Evolutionary conservation across 371 early-diverging fungal genomes (phyloP), one percentile per base, ranked within the genome.

Genomic region (Actinomortierella ambigua): DNA sequence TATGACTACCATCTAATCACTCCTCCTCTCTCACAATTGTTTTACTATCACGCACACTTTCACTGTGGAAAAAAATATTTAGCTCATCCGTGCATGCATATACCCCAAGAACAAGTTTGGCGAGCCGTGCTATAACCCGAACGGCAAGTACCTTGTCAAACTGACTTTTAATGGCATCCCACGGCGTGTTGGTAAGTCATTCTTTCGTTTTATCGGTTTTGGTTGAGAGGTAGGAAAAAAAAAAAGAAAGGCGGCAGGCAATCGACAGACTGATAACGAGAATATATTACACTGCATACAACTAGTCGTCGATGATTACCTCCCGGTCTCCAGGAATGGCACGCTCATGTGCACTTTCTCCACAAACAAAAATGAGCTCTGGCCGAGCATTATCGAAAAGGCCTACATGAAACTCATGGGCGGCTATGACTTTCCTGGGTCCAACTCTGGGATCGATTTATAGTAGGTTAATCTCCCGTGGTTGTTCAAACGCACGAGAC

Each of bases 361-460:
- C 4, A 84, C 82, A 13, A 84, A 83, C 55, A 83, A 87, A 56
- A 85, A 88, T 55, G 94, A 94, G 68, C 64, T 95, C 17, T 95
- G 95, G 90, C 85, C 93, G 2, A 91, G 92, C 58, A 87, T 96
- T 22, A 83, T 95, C 24, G 96, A 96, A 69, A 96, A 96, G 65
- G 95, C 95, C 7, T 96, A 93, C 68, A 87, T 95, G 90, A 96
- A 96, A 68, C 78, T 94, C 6, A 94, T 93, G 92, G 95, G 95
- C 40, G 96, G 96, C 40, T 96, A 95, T 73, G 91, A 92, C 66
- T 96, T 95, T 65, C 95, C 93, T 4, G 96, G 96, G 51, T 95
- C 94, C 28, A 95, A 94, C 71, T 93, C 96, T 6, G 93, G 95
- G 44, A 93, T 93, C 47, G 96, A 95, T 77, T 69, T 95, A 50